A percentile compares a stretch with the other conserved stretches of the same genome.
Conservation (phyloP, 192 early-diverging fungal genomes). For the Backusella tarrabulga region DNA sequence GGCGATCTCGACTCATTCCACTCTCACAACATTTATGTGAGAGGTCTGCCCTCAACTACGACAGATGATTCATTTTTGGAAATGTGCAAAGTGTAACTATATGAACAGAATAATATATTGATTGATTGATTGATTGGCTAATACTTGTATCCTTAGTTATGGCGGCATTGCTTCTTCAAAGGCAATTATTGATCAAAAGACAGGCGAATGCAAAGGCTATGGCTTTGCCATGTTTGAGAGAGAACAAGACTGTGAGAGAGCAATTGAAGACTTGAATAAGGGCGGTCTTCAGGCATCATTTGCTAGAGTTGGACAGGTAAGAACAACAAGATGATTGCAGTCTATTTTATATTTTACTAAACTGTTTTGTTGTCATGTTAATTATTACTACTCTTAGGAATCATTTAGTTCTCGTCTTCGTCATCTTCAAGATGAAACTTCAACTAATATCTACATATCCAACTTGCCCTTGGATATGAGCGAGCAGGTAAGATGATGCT, state of each 20-base stretch:
- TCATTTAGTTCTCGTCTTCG: conserved; percentile 70
- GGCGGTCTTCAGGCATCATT: conserved; percentile 70
- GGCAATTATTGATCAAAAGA: conserved; percentile 76
- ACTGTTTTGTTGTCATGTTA: background rate
- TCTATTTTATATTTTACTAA: background rate
- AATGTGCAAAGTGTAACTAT: conserved; percentile 53
- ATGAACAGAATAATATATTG: too few relatives aligned
- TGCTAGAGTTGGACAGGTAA: conserved; percentile 65
- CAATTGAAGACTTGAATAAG: conserved; percentile 68
- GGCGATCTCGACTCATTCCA: conserved; percentile 26
- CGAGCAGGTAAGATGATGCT: conserved; percentile 53
- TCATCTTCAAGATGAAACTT: conserved; percentile 68
- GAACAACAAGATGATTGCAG: background rate
- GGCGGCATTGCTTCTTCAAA: conserved; percentile 79
- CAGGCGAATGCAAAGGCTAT: conserved; percentile 83
- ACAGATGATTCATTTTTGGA: conserved; percentile 66
- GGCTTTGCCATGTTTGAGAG: conserved; percentile 88
- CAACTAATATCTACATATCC: conserved; percentile 85
- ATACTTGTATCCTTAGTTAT: conserved; percentile 36
- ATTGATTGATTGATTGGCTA: too few relatives aligned
- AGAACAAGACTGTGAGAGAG: conserved; percentile 61
- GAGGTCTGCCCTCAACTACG: conserved; percentile 61
- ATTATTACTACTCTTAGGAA: conserved; percentile 40
- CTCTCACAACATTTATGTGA: conserved; percentile 80
- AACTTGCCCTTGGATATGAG: conserved; percentile 75